Base-by-base conservation (phyloP, 2,329 filamentous ascomycete species). In the Beauveria sp. region DNA sequence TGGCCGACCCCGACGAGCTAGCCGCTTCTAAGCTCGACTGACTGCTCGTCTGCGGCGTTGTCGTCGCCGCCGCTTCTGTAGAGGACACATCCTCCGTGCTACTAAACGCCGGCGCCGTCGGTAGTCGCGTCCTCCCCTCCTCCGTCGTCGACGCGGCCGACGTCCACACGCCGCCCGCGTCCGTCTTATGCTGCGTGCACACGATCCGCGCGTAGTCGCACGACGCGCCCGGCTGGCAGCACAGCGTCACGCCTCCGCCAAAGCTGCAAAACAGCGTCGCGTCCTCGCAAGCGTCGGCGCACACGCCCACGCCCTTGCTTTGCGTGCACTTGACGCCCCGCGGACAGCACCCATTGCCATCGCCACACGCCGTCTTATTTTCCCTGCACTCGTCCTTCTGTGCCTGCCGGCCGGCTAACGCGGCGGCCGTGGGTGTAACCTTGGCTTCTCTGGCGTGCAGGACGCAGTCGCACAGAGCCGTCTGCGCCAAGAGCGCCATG, bases 291-390 rank as follows among this genome's bases (percentile, higher is more conserved):
- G 51, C 51, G 12, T 50, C 50, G 9, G 59, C 51, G 51, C 59
- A 61, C 22, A 61, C 14, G 30, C 43, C 59, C 50, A 61, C 59
- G 22, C 59, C 59, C 34, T 55, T 40, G 45, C 51, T 56, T 6
- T 46, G 20, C 30, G 59, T 56, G 43, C 59, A 61, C 34, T 50
- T 26, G 18, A 52, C 22, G 18, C 51, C 59, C 12, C 28, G 42
- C 12, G 51, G 51, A 24, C 52, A 61, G 59, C 59, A 61, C 16
- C 59, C 59, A 24, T 61, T 61, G 43, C 59, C 51, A 24, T 61
- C 59, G 50, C 51, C 50, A 45, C 59, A 61, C 9, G 59, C 59
- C 59, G 59, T 55, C 51, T 55, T 50, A 45, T 34, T 45, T 22
- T 46, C 22, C 34, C 54, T 38, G 59, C 59, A 61, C 10, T 50